Evolutionary conservation across 208 protist genomes (phyloP), one percentile per base, ranked within the genome.

Genomic region (Trypanosoma cruzi): DNA sequence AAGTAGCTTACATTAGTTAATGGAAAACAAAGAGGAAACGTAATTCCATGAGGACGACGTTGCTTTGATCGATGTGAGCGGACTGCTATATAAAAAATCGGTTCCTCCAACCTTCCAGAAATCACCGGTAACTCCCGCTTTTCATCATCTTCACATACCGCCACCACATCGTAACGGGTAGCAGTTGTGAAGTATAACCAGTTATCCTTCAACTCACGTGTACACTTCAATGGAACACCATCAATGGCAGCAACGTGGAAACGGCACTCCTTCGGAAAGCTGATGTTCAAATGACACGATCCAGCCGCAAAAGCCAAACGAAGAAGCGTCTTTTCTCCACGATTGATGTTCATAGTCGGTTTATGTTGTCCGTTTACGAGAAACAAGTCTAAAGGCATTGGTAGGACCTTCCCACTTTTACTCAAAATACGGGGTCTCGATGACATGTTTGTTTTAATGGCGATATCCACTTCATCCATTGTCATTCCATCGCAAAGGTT

Each of bases 311-410:
- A 94, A 24, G 40, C 68, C 40, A 95, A 82, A 64, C 83, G 81
- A 56, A 97, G 67, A 49, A 97, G 53, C 40, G 78, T 79, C 1
- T 84, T 70, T 46, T 75, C 63, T 24, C 69, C 78, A 1, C 57
- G 31, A 14, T 53, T 54, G 18, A 96, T 62, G 14, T 34, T 60
- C 44, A 97, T 80, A 13, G 64, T 83, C 20, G 90, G 89, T 31
- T 76, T 76, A 60, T 93, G 87, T 76, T 95, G 86, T 20, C 83
- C 92, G 72, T 96, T 96, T 4, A 97, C 90, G n/a, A 97, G 71
- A 72, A 90, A 90, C 28, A 95, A 79, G 56, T 94, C 85, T 13
- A 75, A 56, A 24, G 81, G 80, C 52, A 90, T 56, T 20, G 68
- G 13, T 40, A 81, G 59, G 54, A 78, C 73, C 14, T 70, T 63